These are phyloP conservation scores for Piloderma croceum DNA, from an alignment of 768 basidiomycete genomes.

Conservation along the genomic window DNA sequence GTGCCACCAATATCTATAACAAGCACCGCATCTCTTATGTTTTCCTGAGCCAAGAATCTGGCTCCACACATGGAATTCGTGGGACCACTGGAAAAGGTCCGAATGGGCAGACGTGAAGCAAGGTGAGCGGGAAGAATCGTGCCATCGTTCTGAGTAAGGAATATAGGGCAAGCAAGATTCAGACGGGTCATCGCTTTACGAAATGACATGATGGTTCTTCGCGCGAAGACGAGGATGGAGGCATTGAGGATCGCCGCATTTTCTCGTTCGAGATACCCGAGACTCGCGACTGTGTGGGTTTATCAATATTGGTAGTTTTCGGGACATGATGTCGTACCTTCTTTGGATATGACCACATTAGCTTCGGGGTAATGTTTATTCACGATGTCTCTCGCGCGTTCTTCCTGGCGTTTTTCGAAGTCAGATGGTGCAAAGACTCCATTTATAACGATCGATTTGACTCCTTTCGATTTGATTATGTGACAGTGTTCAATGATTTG, in stretches of 20 bases:
- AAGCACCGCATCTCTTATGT: conserved; percentile 36
- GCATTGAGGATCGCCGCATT: conserved; percentile 67
- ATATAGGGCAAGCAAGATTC: conserved; percentile 43
- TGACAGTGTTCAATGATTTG: conserved; percentile 42
- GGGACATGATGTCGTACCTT: conserved; percentile 30
- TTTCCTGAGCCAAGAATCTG: conserved; percentile 47
- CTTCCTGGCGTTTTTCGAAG: conserved; percentile 40
- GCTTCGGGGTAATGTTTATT: conserved; percentile 32
- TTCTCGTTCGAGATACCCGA: conserved; percentile 59
- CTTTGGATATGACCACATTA: conserved; percentile 49
- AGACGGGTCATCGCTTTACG: conserved; percentile 43
- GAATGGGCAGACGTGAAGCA: conserved; percentile 54
- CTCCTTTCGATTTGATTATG: conserved; percentile 17
- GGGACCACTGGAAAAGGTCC: conserved; percentile 56
- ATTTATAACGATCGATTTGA: conserved; percentile 11
- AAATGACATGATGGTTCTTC: conserved; percentile 50
- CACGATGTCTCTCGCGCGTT: conserved; percentile 38
- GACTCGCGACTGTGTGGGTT: conserved; percentile 39
- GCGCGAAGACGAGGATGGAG: conserved; percentile 54
- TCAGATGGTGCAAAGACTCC: conserved; percentile 46
- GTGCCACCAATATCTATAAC: conserved; percentile 66
- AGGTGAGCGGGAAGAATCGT: conserved; percentile 44
- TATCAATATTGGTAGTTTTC: too few relatives aligned
- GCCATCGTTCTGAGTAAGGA: conserved; percentile 58
- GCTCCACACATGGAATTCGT: conserved; percentile 72